phyloP scores from a whole-genome alignment of 2,329 filamentous ascomycete species.

The Colletotrichum acutatum region DNA sequence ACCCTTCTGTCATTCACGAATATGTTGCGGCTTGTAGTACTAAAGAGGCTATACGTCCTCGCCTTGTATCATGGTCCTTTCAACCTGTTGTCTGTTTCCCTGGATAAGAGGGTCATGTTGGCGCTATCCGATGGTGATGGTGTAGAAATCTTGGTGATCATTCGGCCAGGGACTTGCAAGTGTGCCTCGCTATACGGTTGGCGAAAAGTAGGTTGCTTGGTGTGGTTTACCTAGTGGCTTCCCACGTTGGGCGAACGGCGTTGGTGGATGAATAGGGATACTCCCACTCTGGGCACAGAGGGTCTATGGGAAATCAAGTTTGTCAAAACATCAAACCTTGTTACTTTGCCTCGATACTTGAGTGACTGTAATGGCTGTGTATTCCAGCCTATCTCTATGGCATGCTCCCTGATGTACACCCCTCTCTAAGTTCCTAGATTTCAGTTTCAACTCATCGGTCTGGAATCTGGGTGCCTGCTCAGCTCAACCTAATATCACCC shows the following conservation, averaged over 20 bases:
- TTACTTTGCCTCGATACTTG: not conserved
- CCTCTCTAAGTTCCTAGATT: no score
- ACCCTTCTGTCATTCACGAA: slow-evolving; percentile 11
- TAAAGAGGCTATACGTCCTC: not conserved
- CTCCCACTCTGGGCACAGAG: not conserved
- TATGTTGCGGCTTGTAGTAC: not conserved
- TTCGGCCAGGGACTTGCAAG: not conserved
- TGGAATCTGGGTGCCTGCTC: not conserved
- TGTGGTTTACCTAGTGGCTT: not conserved
- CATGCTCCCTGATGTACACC: no score
- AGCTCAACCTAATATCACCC: not conserved
- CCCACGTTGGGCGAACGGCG: slow-evolving; percentile 1
- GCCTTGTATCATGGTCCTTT: not conserved
- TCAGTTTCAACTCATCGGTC: not conserved
- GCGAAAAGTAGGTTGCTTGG: not conserved
- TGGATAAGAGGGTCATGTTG: not conserved
- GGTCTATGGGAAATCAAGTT: not conserved
- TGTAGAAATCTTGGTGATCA: no score
- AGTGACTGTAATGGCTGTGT: not conserved
- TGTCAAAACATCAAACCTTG: not conserved
- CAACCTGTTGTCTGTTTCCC: not conserved
- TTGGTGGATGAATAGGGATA: not conserved
- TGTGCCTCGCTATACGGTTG: not conserved
- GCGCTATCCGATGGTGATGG: not conserved
- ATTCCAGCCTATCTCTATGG: not conserved